Percentiles rank a stretch among this genome's conserved stretches.
These are phyloP conservation scores for Flammula alnicola DNA, from an alignment of 1,284 basidiomycete genomes.

Conservation along the genomic window DNA sequence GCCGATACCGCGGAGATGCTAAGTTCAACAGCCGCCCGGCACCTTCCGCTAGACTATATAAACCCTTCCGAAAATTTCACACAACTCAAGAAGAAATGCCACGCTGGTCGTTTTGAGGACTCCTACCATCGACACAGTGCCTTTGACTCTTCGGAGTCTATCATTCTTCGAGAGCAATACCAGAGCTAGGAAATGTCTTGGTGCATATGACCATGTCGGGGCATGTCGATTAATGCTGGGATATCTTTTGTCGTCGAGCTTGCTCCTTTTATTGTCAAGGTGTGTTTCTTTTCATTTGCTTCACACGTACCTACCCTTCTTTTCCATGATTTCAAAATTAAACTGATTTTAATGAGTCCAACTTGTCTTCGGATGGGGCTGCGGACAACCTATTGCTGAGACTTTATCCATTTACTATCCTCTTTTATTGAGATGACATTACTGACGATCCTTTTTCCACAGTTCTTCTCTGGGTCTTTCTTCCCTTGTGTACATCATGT, in stretches of 20 bases:
- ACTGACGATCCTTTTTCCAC: slow-evolving; percentile 10
- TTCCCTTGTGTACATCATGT: slow-evolving; percentile 5
- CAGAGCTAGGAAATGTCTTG: slow-evolving; percentile 48
- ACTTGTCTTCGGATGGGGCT: slow-evolving; percentile 36
- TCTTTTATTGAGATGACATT: slow-evolving; percentile 1
- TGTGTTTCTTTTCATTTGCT: slow-evolving; percentile 23
- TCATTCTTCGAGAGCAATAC: slow-evolving; percentile 41
- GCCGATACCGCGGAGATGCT: background rate
- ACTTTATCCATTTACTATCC: slow-evolving; percentile 18
- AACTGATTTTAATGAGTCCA: slow-evolving; percentile 54
- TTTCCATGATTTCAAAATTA: slow-evolving; percentile 43
- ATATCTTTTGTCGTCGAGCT: slow-evolving; percentile 27
- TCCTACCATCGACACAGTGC: slow-evolving; percentile 47
- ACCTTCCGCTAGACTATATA: slow-evolving; percentile 23
- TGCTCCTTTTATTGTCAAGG: slow-evolving; percentile 19
- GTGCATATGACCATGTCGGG: slow-evolving; percentile 35
- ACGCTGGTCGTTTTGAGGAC: slow-evolving; percentile 45
- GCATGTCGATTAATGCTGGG: slow-evolving; percentile 45
- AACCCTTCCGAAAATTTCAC: slow-evolving; percentile 15
- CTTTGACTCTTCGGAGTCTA: slow-evolving; percentile 40
- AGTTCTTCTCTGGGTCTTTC: slow-evolving; percentile 1
- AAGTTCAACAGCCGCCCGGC: slow-evolving; percentile 18
- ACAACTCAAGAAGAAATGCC: slow-evolving; percentile 39
- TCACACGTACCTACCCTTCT: slow-evolving; percentile 10
- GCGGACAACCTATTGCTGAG: slow-evolving; percentile 43